Evolutionary conservation across 495 filamentous ascomycete species (phyloP), one percentile per base, ranked within the genome.

Genomic region (Glarea lozoyensis): DNA sequence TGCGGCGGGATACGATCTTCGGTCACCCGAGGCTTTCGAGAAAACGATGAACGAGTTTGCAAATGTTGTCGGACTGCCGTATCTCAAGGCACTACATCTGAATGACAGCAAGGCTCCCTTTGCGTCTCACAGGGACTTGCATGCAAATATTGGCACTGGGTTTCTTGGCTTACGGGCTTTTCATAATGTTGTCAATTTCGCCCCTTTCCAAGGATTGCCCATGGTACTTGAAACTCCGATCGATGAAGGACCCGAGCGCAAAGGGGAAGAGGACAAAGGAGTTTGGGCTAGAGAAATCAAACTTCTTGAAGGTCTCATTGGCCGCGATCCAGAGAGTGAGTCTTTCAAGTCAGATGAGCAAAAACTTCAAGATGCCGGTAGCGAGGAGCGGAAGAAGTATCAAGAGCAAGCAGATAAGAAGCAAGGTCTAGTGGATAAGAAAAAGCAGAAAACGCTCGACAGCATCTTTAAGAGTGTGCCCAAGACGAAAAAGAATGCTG

Each of bases 151-250:
- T 46, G 92, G 92, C 3, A 85, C 84, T 0, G 92, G 92, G 0
- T 98, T 89, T 60, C 65, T 98, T 0, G 92, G 92, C 1, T 67
- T 98, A 7, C 76, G 86, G 22, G 84, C 88, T 2, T 98, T 98
- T 55, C 83, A 90, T 58, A 86, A 85, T 54, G 67, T 98, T 24
- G 81, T 96, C 70, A 97, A 98, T 60, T 79, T 87, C 60, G 66
- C 63, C 24, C 66, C 75, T 0, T 83, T 97, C 30, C 72, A 86
- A 53, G 78, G 76, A 10, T 52, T 97, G 38, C 92, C 92, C 2
- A 87, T 98, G 80, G 76, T 98, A 4, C 70, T 98, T 13, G 92
- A 98, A 64, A 97, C 92, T 29, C 92, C 92, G 12, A 90, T 94
- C 53, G 84, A 93, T 34, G 69, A 75, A 22, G 72, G 69, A 6